Evolutionary conservation across 208 protist species (phyloP).

Genomic region (Sergeia podlipaevii): DNA sequence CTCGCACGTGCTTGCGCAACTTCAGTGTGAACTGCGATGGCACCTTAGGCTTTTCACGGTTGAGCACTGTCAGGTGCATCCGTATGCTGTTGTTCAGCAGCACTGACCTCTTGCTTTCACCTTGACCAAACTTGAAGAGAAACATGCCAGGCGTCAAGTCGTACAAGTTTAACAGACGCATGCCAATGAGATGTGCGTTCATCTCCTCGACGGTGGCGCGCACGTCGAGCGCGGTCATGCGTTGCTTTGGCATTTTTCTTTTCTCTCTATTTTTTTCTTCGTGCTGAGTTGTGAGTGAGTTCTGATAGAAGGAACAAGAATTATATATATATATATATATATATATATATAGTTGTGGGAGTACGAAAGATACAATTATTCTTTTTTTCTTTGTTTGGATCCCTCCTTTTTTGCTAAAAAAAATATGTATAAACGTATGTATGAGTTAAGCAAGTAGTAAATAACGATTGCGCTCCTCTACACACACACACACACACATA

Average conservation of each 20-base stretch:
- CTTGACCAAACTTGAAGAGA: constrained; percentile 92
- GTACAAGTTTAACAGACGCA: constrained; percentile 95
- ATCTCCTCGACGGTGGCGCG: constrained; percentile 88
- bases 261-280: constrained; percentile 1
- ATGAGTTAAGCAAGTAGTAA: background rate
- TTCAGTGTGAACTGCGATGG: constrained; percentile 92
- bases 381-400: constrained; percentile 2
- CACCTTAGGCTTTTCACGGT: constrained; percentile 89
- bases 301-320: background rate
- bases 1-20: constrained; percentile 96
- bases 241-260: constrained; percentile 79
- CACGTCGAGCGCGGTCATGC: constrained; percentile 93
- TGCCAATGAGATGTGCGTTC: constrained; percentile 64
- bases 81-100: constrained; percentile 93
- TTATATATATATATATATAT: constrained; percentile 4
- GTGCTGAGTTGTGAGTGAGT: background rate
- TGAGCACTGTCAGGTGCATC: constrained; percentile 90
- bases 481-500: too few relatives aligned
- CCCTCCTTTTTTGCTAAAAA: background rate
- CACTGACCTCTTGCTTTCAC: constrained; percentile 86
- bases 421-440: too few relatives aligned
- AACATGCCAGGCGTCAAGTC: constrained; percentile 89
- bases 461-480: background rate
- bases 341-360: constrained; percentile 6
- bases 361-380: background rate